A percentile compares a stretch with the other conserved stretches of the same genome.
These are phyloP conservation scores for Bothriochloa decipiens DNA, from an alignment of 176 grass and related monocot genomes.

Conservation along the genomic window DNA sequence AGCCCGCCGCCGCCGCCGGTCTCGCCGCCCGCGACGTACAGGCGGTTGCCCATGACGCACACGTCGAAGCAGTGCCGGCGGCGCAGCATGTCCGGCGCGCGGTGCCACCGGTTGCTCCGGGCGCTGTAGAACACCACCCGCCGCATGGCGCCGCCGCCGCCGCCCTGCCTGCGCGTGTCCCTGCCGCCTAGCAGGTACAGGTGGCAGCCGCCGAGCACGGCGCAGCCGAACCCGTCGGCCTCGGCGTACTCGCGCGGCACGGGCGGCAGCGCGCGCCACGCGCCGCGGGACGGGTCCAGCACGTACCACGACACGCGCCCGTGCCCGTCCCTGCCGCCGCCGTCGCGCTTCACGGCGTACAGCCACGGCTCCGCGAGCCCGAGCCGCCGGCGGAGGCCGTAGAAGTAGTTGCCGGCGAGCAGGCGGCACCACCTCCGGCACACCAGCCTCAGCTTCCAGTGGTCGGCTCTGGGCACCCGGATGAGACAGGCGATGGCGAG, in stretches of 20 bases:
- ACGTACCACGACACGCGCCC: slow-evolving; percentile 62
- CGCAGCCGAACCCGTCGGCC: slow-evolving; percentile 69
- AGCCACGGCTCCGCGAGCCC: slow-evolving; percentile 72
- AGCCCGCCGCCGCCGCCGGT: slow-evolving; percentile 46
- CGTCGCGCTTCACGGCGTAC: slow-evolving; percentile 67
- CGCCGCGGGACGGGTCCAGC: slow-evolving; percentile 51
- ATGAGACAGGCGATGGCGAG: slow-evolving; percentile 77
- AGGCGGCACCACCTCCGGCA: slow-evolving; percentile 73
- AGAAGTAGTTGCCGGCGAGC: slow-evolving; percentile 84
- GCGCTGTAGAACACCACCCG: slow-evolving; percentile 86
- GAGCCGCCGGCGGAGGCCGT: slow-evolving; percentile 57
- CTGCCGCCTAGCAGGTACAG: slow-evolving; percentile 69
- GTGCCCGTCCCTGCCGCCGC: slow-evolving; percentile 6
- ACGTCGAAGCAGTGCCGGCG: slow-evolving; percentile 59
- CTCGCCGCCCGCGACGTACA: slow-evolving; percentile 82
- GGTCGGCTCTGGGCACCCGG: slow-evolving; percentile 62
- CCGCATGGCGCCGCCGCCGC: slow-evolving; percentile 43
- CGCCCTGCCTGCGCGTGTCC: slow-evolving; percentile 32
- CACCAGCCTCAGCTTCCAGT: slow-evolving; percentile 68
- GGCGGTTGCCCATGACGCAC: slow-evolving; percentile 65
- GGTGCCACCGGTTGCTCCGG: slow-evolving; percentile 80
- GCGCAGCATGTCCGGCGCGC: slow-evolving; percentile 79
- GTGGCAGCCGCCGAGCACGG: slow-evolving; percentile 74
- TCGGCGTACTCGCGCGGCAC: slow-evolving; percentile 65
- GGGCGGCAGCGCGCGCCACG: slow-evolving; percentile 71